Evolutionary conservation across 202 grass and related monocot species (phyloP).

Genomic region (Zizania palustris): DNA sequence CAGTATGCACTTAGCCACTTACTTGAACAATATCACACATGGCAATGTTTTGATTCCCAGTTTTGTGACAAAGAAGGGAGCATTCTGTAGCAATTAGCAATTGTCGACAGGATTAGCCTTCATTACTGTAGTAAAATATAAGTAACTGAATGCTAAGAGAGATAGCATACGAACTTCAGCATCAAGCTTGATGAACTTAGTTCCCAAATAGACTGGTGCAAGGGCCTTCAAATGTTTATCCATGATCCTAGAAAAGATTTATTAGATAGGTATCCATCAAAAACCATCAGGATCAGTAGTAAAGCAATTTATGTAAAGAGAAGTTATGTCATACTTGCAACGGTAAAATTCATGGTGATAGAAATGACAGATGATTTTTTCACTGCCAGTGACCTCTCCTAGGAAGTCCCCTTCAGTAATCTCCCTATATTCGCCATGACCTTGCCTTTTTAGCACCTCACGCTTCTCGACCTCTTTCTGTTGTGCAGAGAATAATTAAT

Average conservation of each 20-base stretch:
- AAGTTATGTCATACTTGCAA: constrained; percentile 75
- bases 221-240: constrained; percentile 97
- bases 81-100: constrained; percentile 66
- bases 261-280: constrained; percentile 17
- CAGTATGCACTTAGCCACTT: constrained; percentile 32
- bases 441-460: constrained; percentile 89
- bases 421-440: constrained; percentile 91
- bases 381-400: constrained; percentile 90
- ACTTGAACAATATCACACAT: constrained; percentile 84
- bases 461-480: constrained; percentile 96
- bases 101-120: constrained; percentile 43
- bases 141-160: constrained; percentile 32
- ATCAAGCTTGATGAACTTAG: constrained; percentile 95
- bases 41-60: constrained; percentile 81
- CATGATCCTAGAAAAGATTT: constrained; percentile 76
- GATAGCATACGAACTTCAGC: constrained; percentile 68
- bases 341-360: constrained; percentile 97
- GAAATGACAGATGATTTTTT: constrained; percentile 94
- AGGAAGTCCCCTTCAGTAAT: constrained; percentile 84
- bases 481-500: constrained; percentile 20
- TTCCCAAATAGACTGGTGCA: constrained; percentile 60
- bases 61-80: constrained; percentile 87
- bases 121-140: constrained; percentile 11
- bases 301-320: constrained; percentile 15
- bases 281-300: neutral